Evolutionary conservation across 2,329 filamentous ascomycete genomes (phyloP).

Genomic region (Fusarium stilboides): DNA sequence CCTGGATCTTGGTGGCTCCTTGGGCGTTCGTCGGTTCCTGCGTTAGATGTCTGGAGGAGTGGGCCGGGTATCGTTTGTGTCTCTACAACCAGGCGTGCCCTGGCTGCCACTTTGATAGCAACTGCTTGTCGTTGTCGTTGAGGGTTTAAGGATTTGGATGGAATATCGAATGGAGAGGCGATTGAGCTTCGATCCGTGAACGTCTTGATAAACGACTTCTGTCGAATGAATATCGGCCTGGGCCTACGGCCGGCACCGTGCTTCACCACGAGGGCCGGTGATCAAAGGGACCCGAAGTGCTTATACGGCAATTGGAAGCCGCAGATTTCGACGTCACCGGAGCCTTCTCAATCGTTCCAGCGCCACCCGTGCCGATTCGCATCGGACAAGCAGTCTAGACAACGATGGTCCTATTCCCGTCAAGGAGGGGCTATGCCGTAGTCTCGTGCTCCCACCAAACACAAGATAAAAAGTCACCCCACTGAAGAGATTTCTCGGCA

Average conservation of each 20-base stretch:
- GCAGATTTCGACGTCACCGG: constrained; percentile 46
- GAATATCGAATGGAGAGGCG: constrained; percentile 13
- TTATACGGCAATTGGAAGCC: constrained; percentile 47
- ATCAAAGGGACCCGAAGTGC: constrained; percentile 41
- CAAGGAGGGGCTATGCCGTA: constrained; percentile 42
- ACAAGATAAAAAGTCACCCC: constrained; percentile 48
- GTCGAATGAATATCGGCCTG: constrained; percentile 33
- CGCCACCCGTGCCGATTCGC: constrained; percentile 46
- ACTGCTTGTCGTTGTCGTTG: constrained; percentile 20
- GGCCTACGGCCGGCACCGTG: constrained; percentile 44
- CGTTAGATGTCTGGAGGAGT: constrained; percentile 22
- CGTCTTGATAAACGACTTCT: constrained; percentile 38
- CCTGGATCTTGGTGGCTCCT: constrained; percentile 17
- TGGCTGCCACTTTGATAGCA: constrained; percentile 19
- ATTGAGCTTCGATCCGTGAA: constrained; percentile 36
- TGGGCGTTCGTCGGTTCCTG: constrained; percentile 30
- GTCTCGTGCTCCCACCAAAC: constrained; percentile 47
- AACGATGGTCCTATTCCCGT: constrained; percentile 36
- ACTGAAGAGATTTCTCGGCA: constrained; percentile 51
- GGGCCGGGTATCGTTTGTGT: constrained; percentile 26
- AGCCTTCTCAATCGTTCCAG: constrained; percentile 45
- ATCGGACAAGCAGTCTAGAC: constrained; percentile 38
- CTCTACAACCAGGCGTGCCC: constrained; percentile 27
- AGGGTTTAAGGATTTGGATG: constrained; percentile 8
- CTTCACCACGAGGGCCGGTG: constrained; percentile 36